Evolutionary conservation across 2,329 filamentous ascomycete species (phyloP), one percentile per base, ranked within the genome.

Genomic region (Diaporthe nobilis): DNA sequence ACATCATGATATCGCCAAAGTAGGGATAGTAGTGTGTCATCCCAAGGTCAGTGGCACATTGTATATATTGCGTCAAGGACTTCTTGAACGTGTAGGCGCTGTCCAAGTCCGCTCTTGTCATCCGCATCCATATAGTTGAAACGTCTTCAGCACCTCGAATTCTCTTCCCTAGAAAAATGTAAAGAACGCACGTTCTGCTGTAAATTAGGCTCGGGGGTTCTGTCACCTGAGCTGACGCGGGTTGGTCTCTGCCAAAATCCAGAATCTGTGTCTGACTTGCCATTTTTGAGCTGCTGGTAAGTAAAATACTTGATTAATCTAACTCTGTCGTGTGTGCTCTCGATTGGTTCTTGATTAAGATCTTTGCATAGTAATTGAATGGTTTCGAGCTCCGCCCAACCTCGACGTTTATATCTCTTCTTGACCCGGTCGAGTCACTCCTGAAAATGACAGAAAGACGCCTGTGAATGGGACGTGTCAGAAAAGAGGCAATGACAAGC

Each of bases 11-110:
- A 31, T 63, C 57, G 7, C 57, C 71, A n/a, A 72, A n/a, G n/a
- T n/a, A 63, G 9, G 57, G 31, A 53, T 72, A 63, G 9, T 63
- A 72, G 20, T 72, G 71, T 39, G 71, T 63, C 31, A 72, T 42
- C 9, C 71, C 71, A 5, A 42, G 2, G n/a, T 63, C 12, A 0
- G 49, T 28, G 34, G 57, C 71, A 31, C 10, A 2, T 42, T 72
- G 44, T 7, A 51, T 61, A 34, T 51, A 63, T 31, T 34, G n/a
- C 6, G 25, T 44, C 44, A 72, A 51, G 7, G 57, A 47, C 34
- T 25, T 58, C 15, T 51, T 60, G 58, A 63, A 63, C 1, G 31
- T 22, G 17, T 42, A 22, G 34, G 25, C 57, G 28, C 20, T 53
- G 3, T 42, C 31, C 31, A 72, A 4, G 34, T 63, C 57, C 17